These are phyloP conservation scores for Eucalyptus marginata DNA, from an alignment of 345 rosid species.

Conservation along the genomic window DNA sequence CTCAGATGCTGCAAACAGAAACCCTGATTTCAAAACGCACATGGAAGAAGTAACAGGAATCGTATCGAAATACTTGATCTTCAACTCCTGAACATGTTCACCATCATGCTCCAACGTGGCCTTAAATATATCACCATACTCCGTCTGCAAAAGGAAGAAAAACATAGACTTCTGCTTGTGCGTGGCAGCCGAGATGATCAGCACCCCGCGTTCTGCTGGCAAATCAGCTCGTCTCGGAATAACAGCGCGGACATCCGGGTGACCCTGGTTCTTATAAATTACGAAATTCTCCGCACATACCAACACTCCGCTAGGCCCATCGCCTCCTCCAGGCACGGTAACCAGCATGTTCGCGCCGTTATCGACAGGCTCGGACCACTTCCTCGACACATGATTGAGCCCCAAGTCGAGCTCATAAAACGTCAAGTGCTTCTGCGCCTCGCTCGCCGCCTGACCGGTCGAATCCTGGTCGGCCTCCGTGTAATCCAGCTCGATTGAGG, in stretches of 20 bases:
- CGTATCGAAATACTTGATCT: constrained; percentile 90
- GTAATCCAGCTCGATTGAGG: constrained; percentile 93
- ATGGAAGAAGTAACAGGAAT: constrained; percentile 79
- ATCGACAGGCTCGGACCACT: constrained; percentile 93
- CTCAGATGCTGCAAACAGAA: constrained; percentile 87
- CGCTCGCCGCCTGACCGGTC: constrained; percentile 73
- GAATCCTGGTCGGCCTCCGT: constrained; percentile 92
- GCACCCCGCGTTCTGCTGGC: constrained; percentile 87
- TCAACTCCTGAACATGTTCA: constrained; percentile 70
- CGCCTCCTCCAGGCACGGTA: constrained; percentile 96
- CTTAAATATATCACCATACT: constrained; percentile 89
- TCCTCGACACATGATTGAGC: constrained; percentile 92
- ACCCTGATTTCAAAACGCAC: constrained; percentile 88
- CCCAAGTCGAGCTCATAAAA: constrained; percentile 94
- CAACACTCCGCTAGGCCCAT: constrained; percentile 94
- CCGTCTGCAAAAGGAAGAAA: constrained; percentile 93
- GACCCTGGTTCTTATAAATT: constrained; percentile 92
- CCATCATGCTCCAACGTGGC: constrained; percentile 72
- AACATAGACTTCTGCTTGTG: constrained; percentile 88
- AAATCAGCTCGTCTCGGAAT: constrained; percentile 89
- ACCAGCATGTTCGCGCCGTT: constrained; percentile 98
- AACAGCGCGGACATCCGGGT: constrained; percentile 82
- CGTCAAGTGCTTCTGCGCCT: constrained; percentile 95
- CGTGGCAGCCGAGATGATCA: constrained; percentile 85
- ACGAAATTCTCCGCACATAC: constrained; percentile 98